These are phyloP conservation scores for Ogataea saltuana DNA, from an alignment of 805 yeast species.

Conservation along the genomic window DNA sequence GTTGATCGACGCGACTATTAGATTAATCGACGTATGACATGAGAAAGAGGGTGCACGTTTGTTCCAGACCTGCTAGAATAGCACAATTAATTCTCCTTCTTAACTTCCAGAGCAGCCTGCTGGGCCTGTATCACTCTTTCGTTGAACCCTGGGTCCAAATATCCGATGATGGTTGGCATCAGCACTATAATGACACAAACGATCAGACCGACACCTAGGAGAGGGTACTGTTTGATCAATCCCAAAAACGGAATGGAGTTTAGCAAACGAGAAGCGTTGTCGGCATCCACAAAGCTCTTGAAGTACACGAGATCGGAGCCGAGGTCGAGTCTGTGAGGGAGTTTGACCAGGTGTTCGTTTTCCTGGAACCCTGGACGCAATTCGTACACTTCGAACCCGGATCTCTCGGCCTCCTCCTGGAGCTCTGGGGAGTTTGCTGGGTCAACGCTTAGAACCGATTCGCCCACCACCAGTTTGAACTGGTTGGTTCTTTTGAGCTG, in stretches of 20 bases:
- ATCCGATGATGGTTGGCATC: slow-evolving; percentile 27
- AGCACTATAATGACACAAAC: slow-evolving; percentile 15
- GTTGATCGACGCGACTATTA: no score
- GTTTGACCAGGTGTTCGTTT: slow-evolving; percentile 3
- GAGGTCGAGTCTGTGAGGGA: slow-evolving; percentile 14
- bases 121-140: slow-evolving; percentile 27
- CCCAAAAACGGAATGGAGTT: slow-evolving; percentile 25
- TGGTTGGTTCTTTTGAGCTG: slow-evolving; percentile 15
- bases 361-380: slow-evolving; percentile 11
- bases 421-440: no score
- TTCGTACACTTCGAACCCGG: slow-evolving; percentile 15
- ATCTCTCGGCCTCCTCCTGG: slow-evolving; percentile 6
- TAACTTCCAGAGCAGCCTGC: slow-evolving; percentile 10
- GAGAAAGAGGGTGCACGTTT: no score
- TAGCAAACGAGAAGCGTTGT: slow-evolving; percentile 11
- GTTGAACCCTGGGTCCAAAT: slow-evolving; percentile 32
- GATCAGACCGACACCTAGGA: slow-evolving; percentile 12
- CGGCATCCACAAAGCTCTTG: slow-evolving; percentile 22
- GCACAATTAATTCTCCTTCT: slow-evolving; percentile 1
- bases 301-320: slow-evolving; percentile 12
- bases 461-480: slow-evolving; percentile 15
- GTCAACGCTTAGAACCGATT: slow-evolving; percentile 9
- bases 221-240: slow-evolving; percentile 21
- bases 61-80: slow-evolving; percentile 3
- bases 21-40: no score